These are phyloP conservation scores for Fraxinus americana DNA, from an alignment of 257 asterid species.

Conservation along the genomic window DNA sequence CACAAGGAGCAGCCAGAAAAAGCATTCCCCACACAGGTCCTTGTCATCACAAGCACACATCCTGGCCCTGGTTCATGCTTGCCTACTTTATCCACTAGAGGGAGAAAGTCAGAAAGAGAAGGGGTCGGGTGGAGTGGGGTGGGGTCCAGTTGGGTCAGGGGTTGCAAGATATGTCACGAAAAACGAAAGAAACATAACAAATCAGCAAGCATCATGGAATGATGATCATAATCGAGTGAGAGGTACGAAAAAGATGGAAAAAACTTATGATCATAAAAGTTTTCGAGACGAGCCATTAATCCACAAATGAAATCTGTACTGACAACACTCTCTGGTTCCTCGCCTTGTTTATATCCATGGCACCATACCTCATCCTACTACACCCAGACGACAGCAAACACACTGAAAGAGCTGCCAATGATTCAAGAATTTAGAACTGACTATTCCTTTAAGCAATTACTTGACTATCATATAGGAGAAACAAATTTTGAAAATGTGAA, in stretches of 20 bases:
- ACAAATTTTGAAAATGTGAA: constrained; percentile 40
- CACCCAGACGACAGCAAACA: constrained; percentile 38
- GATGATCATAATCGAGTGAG: too few species aligned
- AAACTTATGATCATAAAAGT: constrained; percentile 30
- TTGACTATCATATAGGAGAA: constrained; percentile 39
- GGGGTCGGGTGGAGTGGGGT: not conserved
- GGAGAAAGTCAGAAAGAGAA: not conserved
- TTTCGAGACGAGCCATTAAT: constrained; percentile 29
- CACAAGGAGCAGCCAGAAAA: not conserved
- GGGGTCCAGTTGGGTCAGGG: not conserved
- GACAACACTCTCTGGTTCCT: constrained; percentile 35
- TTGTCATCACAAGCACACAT: not conserved
- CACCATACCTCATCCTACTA: constrained; percentile 28
- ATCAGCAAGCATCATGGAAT: not conserved
- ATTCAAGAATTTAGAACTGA: constrained; percentile 38
- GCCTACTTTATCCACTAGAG: not conserved
- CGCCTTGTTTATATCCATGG: constrained; percentile 15
- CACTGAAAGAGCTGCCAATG: constrained; percentile 37
- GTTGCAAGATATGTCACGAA: not conserved
- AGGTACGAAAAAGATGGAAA: not conserved
- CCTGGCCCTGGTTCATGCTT: not conserved
- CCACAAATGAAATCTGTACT: constrained; percentile 41
- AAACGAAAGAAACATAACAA: not conserved
- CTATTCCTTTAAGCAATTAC: constrained; percentile 28
- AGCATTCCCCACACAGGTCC: not conserved